phyloP scores from a whole-genome alignment of 768 basidiomycete species.

The Dioszegia crocea region DNA sequence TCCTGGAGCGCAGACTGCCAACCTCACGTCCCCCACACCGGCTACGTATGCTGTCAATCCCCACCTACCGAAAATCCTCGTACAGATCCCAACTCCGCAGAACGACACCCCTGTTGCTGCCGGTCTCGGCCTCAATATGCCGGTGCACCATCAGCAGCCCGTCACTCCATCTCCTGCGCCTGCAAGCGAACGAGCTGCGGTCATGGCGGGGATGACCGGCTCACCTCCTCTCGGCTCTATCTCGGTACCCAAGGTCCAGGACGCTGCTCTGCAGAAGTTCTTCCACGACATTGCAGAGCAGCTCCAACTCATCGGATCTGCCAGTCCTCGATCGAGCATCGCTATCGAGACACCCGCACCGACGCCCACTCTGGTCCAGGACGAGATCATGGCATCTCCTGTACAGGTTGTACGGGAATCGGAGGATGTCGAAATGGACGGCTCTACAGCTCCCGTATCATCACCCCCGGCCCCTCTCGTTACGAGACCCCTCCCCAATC shows the following conservation, averaged over 20 bases:
- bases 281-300: conserved; percentile 78
- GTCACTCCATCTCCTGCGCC: conserved; percentile 23
- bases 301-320: conserved; percentile 59
- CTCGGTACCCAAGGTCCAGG: conserved; percentile 64
- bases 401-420: neutral
- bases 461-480: neutral
- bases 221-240: conserved; percentile 44
- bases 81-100: conserved; percentile 34
- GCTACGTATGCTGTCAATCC: conserved; percentile 18
- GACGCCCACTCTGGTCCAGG: neutral
- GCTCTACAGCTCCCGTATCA: neutral
- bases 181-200: neutral
- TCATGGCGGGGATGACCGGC: neutral
- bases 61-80: conserved; percentile 31
- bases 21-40: neutral
- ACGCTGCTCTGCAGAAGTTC: conserved; percentile 73
- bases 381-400: conserved; percentile 8
- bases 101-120: conserved; percentile 8
- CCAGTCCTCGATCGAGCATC: conserved; percentile 22
- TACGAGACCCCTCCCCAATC: conserved; percentile 8
- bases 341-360: conserved; percentile 15
- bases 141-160: conserved; percentile 15
- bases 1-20: neutral
- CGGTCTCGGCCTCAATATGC: conserved; percentile 27
- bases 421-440: conserved; percentile 5